phyloP scores from a whole-genome alignment of 768 basidiomycete species.

The Boletus bicolor region DNA sequence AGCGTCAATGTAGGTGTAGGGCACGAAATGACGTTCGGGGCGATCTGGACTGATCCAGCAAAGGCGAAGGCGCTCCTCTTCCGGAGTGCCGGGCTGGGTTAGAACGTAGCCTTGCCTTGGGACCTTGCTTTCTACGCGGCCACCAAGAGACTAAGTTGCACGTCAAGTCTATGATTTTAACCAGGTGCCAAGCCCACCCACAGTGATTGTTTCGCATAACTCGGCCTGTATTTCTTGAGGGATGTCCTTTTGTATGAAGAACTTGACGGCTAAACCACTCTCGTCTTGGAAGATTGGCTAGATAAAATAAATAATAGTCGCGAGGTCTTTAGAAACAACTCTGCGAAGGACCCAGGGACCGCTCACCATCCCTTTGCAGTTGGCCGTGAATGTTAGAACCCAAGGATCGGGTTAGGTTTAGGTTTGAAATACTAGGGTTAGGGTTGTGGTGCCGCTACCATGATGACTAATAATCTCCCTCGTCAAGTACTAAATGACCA shows the following conservation, averaged over 20 bases:
- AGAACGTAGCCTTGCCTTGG: conserved; percentile 75
- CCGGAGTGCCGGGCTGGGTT: conserved; percentile 61
- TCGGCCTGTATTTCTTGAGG: conserved; percentile 65
- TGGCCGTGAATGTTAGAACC: conserved; percentile 18
- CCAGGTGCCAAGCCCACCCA: conserved; percentile 25
- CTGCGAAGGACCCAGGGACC: not conserved
- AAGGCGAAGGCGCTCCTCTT: conserved; percentile 70
- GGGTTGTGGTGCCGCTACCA: conserved; percentile 2
- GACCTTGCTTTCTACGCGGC: conserved; percentile 74
- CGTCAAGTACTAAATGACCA: not conserved
- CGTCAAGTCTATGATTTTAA: conserved; percentile 4
- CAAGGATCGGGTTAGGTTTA: conserved; percentile 35
- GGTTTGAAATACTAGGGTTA: conserved; percentile 19
- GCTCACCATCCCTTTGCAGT: conserved; percentile 18
- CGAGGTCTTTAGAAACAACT: not conserved
- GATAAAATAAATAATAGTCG: not conserved
- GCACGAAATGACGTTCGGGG: conserved; percentile 75
- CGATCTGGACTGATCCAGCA: conserved; percentile 71
- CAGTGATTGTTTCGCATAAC: conserved; percentile 70
- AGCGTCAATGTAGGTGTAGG: conserved; percentile 79
- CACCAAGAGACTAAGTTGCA: conserved; percentile 59
- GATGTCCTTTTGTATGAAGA: conserved; percentile 81
- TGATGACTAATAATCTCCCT: conserved; percentile 7
- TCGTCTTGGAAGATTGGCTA: conserved; percentile 73
- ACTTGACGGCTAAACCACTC: conserved; percentile 69